Evolutionary conservation across 805 yeast genomes (phyloP).

Genomic region (Teunomyces funiuensis): DNA sequence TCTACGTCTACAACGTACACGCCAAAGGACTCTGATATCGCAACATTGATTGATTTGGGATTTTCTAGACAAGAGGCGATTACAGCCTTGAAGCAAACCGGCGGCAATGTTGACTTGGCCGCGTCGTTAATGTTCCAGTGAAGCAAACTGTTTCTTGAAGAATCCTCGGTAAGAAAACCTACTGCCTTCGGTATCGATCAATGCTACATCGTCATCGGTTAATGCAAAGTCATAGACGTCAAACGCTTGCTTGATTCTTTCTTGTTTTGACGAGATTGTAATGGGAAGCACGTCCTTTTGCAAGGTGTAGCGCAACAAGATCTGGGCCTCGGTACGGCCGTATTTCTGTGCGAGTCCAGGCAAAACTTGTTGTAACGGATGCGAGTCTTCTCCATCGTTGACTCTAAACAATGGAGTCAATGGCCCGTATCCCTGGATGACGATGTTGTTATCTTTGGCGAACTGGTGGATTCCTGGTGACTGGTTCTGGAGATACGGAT

Average conservation of each 20-base stretch:
- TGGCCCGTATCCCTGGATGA: constrained; percentile 70
- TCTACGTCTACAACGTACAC: constrained; percentile 6
- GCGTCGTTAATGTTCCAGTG: constrained; percentile 69
- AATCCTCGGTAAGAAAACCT: constrained; percentile 28
- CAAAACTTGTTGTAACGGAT: constrained; percentile 27
- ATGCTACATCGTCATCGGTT: constrained; percentile 7
- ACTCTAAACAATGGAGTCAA: constrained; percentile 60
- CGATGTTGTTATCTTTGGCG: constrained; percentile 47
- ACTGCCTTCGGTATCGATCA: constrained; percentile 29
- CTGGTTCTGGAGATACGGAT: constrained; percentile 65
- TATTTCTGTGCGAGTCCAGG: constrained; percentile 54
- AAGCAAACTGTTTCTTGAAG: constrained; percentile 8
- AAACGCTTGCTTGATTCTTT: constrained; percentile 41
- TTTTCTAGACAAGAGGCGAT: constrained; percentile 64
- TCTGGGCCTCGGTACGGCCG: constrained; percentile 53
- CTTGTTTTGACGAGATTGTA: constrained; percentile 46
- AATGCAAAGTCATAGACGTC: constrained; percentile 17
- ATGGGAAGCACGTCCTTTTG: constrained; percentile 48
- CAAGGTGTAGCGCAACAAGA: constrained; percentile 69
- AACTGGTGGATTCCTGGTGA: constrained; percentile 57
- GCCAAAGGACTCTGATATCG: constrained; percentile 24
- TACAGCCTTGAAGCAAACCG: constrained; percentile 60
- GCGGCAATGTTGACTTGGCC: constrained; percentile 83
- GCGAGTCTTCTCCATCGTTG: constrained; percentile 29
- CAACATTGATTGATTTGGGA: constrained; percentile 61